Evolutionary conservation across 2,329 filamentous ascomycete species (phyloP).

Genomic region (Sclerotinia glacialis): DNA sequence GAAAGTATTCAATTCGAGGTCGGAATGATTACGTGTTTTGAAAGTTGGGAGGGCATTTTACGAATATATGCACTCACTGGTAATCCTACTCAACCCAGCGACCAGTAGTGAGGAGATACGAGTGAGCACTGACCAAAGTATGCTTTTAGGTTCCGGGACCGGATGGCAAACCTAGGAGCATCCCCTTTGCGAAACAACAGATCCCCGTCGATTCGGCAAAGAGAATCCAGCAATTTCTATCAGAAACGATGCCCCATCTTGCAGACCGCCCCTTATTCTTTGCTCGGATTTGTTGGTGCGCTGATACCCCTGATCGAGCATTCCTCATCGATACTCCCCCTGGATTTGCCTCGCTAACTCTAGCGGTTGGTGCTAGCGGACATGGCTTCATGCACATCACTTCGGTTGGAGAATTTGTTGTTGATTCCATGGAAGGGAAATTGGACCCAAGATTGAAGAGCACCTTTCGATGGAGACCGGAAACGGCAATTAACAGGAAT

Average conservation of each 20-base stretch:
- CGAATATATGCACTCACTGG: too few species aligned
- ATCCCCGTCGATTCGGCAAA: slow-evolving; percentile 48
- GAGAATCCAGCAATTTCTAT: slow-evolving; percentile 48
- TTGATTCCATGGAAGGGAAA: slow-evolving; percentile 47
- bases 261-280: slow-evolving; percentile 48
- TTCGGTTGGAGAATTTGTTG: slow-evolving; percentile 49
- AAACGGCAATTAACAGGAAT: slow-evolving; percentile 47
- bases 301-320: slow-evolving; percentile 53
- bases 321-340: slow-evolving; percentile 54
- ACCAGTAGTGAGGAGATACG: not conserved
- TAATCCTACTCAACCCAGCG: too few species aligned
- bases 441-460: slow-evolving; percentile 45
- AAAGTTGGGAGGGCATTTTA: too few species aligned
- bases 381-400: slow-evolving; percentile 54
- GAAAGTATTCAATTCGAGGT: not conserved
- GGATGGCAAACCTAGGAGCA: slow-evolving; percentile 20
- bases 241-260: slow-evolving; percentile 53
- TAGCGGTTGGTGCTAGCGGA: slow-evolving; percentile 52
- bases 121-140: not conserved
- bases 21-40: not conserved
- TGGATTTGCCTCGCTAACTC: slow-evolving; percentile 43
- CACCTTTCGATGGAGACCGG: slow-evolving; percentile 51
- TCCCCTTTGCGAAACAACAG: slow-evolving; percentile 38
- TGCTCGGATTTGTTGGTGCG: slow-evolving; percentile 55
- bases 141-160: not conserved